These are phyloP conservation scores for Rhodomyrtus tomentosa DNA, from an alignment of 345 rosid genomes.

Conservation along the genomic window DNA sequence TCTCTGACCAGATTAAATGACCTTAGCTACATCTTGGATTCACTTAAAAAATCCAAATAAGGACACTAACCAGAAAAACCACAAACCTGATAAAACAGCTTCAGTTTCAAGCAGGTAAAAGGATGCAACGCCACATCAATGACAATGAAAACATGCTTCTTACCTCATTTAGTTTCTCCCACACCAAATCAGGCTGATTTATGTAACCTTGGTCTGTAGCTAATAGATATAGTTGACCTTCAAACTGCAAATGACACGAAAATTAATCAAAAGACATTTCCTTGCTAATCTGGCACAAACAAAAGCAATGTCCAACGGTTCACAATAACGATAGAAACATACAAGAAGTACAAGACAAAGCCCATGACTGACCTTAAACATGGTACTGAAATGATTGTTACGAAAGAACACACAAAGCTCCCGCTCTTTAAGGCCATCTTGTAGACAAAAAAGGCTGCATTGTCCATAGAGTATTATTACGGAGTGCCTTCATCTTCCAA, in stretches of 20 bases:
- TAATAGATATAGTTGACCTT: slow-evolving; percentile 89
- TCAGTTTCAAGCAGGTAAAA: neutral
- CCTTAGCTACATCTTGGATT: neutral
- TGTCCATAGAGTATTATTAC: neutral
- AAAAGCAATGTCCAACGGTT: neutral
- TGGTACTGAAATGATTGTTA: slow-evolving; percentile 97
- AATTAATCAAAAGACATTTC: neutral
- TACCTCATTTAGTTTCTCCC: slow-evolving; percentile 99
- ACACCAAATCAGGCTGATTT: slow-evolving; percentile 87
- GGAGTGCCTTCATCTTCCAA: neutral
- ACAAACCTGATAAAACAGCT: neutral
- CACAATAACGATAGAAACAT: neutral
- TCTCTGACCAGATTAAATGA: neutral
- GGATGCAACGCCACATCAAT: neutral
- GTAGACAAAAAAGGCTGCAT: slow-evolving; percentile 77
- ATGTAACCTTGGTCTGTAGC: slow-evolving; percentile 98
- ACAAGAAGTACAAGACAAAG: neutral
- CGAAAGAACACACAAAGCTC: slow-evolving; percentile 96
- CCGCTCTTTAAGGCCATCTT: slow-evolving; percentile 86
- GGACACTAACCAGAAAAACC: neutral
- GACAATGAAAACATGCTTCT: neutral
- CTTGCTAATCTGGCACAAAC: neutral
- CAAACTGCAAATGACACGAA: slow-evolving; percentile 46
- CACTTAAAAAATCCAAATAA: neutral
- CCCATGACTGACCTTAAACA: slow-evolving; percentile 76